These are phyloP conservation scores for Dactylonectria macrodidyma DNA, from an alignment of 2,329 filamentous ascomycete species.

Conservation along the genomic window DNA sequence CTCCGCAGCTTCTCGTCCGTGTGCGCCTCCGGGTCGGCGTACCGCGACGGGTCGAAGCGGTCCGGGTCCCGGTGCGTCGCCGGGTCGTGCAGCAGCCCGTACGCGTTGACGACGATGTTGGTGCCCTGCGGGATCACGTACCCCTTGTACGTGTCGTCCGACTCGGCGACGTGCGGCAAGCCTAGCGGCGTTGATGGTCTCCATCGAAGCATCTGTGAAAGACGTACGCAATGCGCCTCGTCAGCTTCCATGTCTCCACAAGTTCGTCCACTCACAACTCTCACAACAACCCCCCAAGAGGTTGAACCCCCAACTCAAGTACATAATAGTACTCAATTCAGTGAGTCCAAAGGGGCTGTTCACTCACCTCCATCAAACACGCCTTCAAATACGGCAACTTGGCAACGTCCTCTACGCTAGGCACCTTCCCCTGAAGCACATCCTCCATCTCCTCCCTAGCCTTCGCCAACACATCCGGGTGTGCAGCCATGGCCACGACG, in stretches of 20 bases:
- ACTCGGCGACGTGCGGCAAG: conserved; percentile 61
- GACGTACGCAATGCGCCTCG: conserved; percentile 19
- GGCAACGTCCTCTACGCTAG: conserved; percentile 50
- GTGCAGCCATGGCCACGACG: conserved; percentile 41
- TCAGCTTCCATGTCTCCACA: conserved; percentile 6
- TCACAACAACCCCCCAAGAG: neutral
- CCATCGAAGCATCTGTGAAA: conserved; percentile 50
- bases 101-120: conserved; percentile 56
- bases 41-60: conserved; percentile 48
- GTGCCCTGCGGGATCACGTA: conserved; percentile 65
- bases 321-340: neutral
- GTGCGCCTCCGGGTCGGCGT: conserved; percentile 36
- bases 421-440: conserved; percentile 32
- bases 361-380: conserved; percentile 41
- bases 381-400: conserved; percentile 46
- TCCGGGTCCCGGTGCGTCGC: conserved; percentile 44
- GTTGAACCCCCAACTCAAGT: neutral
- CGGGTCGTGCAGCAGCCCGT: conserved; percentile 46
- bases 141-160: conserved; percentile 64
- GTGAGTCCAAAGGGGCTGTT: neutral
- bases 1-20: conserved; percentile 33
- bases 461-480: conserved; percentile 39
- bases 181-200: conserved; percentile 61
- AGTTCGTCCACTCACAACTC: neutral
- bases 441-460: conserved; percentile 41